Base-by-base conservation (phyloP, 805 yeast genomes). In the Saccharomycopsis oosterbeekiorum region DNA sequence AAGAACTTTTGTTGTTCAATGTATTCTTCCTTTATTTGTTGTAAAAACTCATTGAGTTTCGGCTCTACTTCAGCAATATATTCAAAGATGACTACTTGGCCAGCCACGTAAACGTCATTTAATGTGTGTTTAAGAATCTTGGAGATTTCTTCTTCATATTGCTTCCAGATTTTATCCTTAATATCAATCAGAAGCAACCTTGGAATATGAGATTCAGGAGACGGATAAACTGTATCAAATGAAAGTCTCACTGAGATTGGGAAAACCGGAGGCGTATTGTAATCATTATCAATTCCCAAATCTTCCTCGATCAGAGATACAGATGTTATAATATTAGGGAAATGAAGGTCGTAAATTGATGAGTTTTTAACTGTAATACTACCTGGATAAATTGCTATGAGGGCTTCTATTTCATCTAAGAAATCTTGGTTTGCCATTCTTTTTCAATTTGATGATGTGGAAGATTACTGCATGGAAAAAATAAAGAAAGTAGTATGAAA, bases 341-440 rank as follows among this genome's bases (percentile, higher is more conserved):
- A 47, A 47, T 47, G 29, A 21, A 47, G 53, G 6, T 47, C 53
- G 17, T 47, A 47, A 47, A 47, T 47, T 14, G 21, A 24, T 12
- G 11, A 15, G n/a, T 47, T 47, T 12, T 47, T 24, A 47, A 47
- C 53, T 12, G 73, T 71, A 41, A 84, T 70, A 50, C 83, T 77
- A 15, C 79, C 88, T 0, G 96, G 97, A 69, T 83, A 93, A 12
- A 94, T 93, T 2, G 97, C 94, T 60, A 89, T 87, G 11, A 93
- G 84, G 12, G 97, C 93, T 47, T 81, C 84, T 19, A 89, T 72
- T 69, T 93, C 99, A 60, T 89, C 94, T 21, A 69, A 69, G 6
- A 87, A 73, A 40, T 84, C 87, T 63, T 80, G 80, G 1, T 75
- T 19, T 19, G 39, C 47, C 65, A 62, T 62, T 26, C 29, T 19